A percentile compares a stretch with the other conserved stretches of the same genome.
Evolutionary conservation across 768 basidiomycete species (phyloP).

Genomic region (Amanita fuliginea): DNA sequence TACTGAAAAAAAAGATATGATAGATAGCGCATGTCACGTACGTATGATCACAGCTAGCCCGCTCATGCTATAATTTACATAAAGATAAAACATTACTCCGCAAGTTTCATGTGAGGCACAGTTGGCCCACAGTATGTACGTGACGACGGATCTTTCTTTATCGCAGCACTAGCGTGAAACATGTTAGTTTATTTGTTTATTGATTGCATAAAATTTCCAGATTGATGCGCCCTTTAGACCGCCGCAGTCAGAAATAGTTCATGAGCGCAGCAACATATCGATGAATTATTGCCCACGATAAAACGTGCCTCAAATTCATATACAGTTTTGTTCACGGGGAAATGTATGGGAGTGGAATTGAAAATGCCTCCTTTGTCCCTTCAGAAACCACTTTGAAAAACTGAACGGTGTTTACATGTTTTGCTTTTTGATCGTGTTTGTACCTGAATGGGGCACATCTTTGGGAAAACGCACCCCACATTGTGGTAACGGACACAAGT

Average conservation of each 20-base stretch:
- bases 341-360: neutral
- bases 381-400: neutral
- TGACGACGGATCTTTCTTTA: constrained; percentile 3
- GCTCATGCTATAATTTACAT: neutral
- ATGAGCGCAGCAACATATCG: neutral
- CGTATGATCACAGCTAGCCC: neutral
- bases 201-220: neutral
- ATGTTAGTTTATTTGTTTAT: constrained; percentile 1
- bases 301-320: neutral
- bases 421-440: constrained; percentile 1
- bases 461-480: neutral
- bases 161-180: constrained; percentile 4
- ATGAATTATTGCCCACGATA: neutral
- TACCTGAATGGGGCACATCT: neutral
- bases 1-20: neutral
- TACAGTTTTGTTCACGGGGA: neutral
- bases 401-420: constrained; percentile 1
- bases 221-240: constrained; percentile 1
- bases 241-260: neutral
- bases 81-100: neutral
- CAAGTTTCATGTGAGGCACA: constrained; percentile 1
- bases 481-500: neutral
- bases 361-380: neutral
- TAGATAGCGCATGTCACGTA: neutral
- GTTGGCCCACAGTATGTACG: neutral